Evolutionary conservation across 1,139 yeast genomes (phyloP).

Genomic region (Yamadazyma kanchanaburiensis): DNA sequence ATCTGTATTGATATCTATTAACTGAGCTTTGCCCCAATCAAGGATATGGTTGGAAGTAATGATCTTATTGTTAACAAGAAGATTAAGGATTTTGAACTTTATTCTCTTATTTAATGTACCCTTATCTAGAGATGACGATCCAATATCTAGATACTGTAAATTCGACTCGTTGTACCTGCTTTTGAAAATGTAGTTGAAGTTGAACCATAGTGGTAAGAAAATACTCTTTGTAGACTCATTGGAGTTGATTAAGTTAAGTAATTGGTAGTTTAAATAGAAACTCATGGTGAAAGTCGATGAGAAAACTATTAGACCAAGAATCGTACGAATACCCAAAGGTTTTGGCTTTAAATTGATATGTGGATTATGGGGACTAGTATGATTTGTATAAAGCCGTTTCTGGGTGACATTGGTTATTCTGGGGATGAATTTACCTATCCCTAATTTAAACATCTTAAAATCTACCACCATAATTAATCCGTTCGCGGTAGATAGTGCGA

Average conservation of each 20-base stretch:
- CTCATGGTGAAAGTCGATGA: slow-evolving; percentile 14
- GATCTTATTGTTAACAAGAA: slow-evolving; percentile 7
- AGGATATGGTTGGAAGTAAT: slow-evolving; percentile 9
- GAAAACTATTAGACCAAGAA: slow-evolving; percentile 10
- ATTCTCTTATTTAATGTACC: slow-evolving; percentile 8
- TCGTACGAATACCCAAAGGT: slow-evolving; percentile 10
- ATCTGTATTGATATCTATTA: slow-evolving; percentile 5
- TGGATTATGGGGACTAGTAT: slow-evolving; percentile 3
- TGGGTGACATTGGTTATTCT: too few relatives aligned
- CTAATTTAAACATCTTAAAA: too few relatives aligned
- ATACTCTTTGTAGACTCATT: slow-evolving; percentile 8
- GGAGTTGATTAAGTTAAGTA: slow-evolving; percentile 9
- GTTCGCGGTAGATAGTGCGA: too few relatives aligned
- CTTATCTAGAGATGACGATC: slow-evolving; percentile 5
- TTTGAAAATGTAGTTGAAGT: slow-evolving; percentile 11
- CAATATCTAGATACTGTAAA: slow-evolving; percentile 6
- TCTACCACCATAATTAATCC: too few relatives aligned
- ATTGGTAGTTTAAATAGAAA: slow-evolving; percentile 12
- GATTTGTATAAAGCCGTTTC: too few relatives aligned
- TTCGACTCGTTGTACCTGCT: slow-evolving; percentile 4
- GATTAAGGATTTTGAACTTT: slow-evolving; percentile 10
- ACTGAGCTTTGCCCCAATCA: slow-evolving; percentile 7
- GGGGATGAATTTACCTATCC: too few relatives aligned
- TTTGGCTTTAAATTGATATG: slow-evolving; percentile 6
- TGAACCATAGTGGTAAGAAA: slow-evolving; percentile 14